A percentile compares a stretch with the other conserved stretches of the same genome.
Conservation (phyloP, 2,329 filamentous ascomycete genomes). For the Cercospora sesami region DNA sequence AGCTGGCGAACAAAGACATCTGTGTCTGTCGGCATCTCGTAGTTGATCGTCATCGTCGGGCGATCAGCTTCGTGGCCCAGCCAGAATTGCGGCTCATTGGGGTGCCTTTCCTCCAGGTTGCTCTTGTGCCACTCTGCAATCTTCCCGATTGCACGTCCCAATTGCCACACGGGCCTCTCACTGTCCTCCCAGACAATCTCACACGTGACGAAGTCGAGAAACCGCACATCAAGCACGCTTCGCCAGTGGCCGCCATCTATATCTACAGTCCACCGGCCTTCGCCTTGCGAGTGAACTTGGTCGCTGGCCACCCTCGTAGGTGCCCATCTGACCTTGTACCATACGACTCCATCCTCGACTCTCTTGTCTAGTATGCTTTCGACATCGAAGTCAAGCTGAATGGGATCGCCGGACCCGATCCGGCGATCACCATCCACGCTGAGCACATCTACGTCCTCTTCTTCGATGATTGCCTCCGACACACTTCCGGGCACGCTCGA, state of each 20-base stretch:
- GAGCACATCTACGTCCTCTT: not conserved
- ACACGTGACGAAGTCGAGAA: too few species aligned
- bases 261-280: not conserved
- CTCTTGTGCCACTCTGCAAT: slow-evolving; percentile 2
- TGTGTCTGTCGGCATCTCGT: not conserved
- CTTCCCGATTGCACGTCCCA: not conserved
- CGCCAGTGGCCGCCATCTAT: not conserved
- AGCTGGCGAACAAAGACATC: too few species aligned
- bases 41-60: not conserved
- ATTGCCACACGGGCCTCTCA: slow-evolving; percentile 10
- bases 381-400: slow-evolving; percentile 9
- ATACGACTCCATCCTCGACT: not conserved
- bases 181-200: slow-evolving; percentile 3
- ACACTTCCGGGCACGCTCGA: not conserved
- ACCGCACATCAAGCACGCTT: not conserved
- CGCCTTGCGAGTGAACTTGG: too few species aligned
- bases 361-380: not conserved
- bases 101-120: not conserved
- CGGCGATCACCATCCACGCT: not conserved
- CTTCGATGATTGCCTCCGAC: not conserved
- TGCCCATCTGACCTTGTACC: slow-evolving; percentile 5
- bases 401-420: not conserved
- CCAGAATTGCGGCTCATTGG: slow-evolving; percentile 9
- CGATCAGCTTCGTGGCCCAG: not conserved
- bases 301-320: too few species aligned